Conservation (phyloP, 768 basidiomycete genomes). For the Hydnum rufescens region DNA sequence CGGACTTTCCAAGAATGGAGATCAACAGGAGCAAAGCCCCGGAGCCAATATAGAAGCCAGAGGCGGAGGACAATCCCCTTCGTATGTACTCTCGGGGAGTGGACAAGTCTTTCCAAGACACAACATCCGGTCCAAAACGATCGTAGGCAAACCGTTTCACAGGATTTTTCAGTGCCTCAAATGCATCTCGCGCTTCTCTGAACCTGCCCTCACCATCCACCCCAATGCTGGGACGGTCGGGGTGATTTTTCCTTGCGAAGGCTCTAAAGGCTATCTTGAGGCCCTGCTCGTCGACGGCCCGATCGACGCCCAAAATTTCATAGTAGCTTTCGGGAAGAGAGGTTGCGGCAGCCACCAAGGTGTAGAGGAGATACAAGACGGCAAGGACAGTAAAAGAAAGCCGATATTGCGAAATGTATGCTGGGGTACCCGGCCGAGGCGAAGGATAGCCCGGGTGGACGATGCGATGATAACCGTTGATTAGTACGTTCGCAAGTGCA, state of each 20-base stretch:
- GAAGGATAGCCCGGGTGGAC: not conserved
- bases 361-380: constrained; percentile 13
- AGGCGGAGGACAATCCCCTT: constrained; percentile 39
- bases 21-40: constrained; percentile 37
- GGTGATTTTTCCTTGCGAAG: constrained; percentile 58
- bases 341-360: constrained; percentile 20
- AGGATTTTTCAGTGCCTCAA: constrained; percentile 62
- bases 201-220: constrained; percentile 36
- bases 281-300: constrained; percentile 41
- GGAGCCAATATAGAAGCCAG: constrained; percentile 48
- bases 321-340: constrained; percentile 56
- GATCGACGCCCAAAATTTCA: constrained; percentile 42
- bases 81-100: constrained; percentile 50
- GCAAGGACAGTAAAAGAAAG: constrained; percentile 13
- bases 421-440: not conserved
- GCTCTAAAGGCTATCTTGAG: constrained; percentile 55
- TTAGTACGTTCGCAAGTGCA: constrained; percentile 1
- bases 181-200: constrained; percentile 50
- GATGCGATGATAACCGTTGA: constrained; percentile 4
- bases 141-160: constrained; percentile 71
- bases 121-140: constrained; percentile 58
- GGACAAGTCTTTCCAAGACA: constrained; percentile 46
- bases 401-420: constrained; percentile 2
- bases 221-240: constrained; percentile 46
- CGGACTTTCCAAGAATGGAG: constrained; percentile 39